These are phyloP conservation scores for Coprinopsis cinerea DNA, from an alignment of 768 basidiomycete genomes.

Conservation along the genomic window DNA sequence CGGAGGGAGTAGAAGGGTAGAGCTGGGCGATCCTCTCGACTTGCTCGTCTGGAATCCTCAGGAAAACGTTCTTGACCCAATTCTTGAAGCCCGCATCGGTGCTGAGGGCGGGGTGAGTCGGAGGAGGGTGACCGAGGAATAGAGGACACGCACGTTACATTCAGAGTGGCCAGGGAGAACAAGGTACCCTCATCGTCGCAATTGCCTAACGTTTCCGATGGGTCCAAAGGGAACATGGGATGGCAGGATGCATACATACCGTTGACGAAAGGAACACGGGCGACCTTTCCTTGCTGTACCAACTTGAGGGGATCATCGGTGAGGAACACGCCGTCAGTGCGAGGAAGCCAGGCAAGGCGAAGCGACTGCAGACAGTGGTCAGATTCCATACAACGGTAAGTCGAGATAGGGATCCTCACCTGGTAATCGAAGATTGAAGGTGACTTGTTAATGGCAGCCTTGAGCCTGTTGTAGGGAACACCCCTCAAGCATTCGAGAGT, in stretches of 20 bases:
- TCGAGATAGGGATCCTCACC: constrained; percentile 9
- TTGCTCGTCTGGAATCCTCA: constrained; percentile 15
- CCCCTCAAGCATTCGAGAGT: constrained; percentile 39
- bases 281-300: constrained; percentile 36
- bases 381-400: background rate
- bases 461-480: constrained; percentile 25
- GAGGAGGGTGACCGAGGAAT: background rate
- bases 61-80: constrained; percentile 16
- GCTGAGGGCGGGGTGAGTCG: constrained; percentile 7
- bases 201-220: constrained; percentile 27
- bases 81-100: constrained; percentile 17
- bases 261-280: constrained; percentile 44
- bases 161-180: constrained; percentile 37
- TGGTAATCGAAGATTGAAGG: constrained; percentile 22
- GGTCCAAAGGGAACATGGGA: background rate
- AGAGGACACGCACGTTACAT: constrained; percentile 31
- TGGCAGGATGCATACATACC: constrained; percentile 10
- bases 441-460: constrained; percentile 24
- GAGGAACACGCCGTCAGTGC: constrained; percentile 45
- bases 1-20: constrained; percentile 32
- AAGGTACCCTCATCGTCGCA: constrained; percentile 55
- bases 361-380: constrained; percentile 25
- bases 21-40: constrained; percentile 16
- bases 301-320: constrained; percentile 36
- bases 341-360: constrained; percentile 39